Base-by-base conservation (phyloP, 1,284 basidiomycete species). In the Megacollybia platyphylla region DNA sequence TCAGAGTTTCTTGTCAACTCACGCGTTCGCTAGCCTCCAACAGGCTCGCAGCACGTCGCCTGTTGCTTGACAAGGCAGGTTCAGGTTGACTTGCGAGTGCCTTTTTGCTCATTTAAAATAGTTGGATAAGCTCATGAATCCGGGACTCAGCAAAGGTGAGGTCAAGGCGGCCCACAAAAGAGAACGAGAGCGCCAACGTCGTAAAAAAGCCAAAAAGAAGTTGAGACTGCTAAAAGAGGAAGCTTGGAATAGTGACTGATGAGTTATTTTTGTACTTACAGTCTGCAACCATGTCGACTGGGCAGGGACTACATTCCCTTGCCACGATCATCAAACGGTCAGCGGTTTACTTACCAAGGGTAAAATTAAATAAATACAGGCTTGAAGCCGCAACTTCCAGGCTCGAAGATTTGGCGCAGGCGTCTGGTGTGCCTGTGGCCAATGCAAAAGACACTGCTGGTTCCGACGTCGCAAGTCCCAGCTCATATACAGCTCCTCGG, bases 331-430 rank as follows among this genome's bases (percentile, higher is more conserved):
- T 86, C 56, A 87, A 86, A 62, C 74, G 89, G 89, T 88, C 56
- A 45, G 73, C 15, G 10, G 10, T 18, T 7, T 4, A 34, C 10
- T 34, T 28, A 4, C 27, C 6, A 60, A 27, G 31, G 29, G 26
- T 37, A 42, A 38, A 29, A 28, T 44, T 15, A 43, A 36, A 36
- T 40, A 28, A 42, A 24, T 35, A 20, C 53, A 87, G 87, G 49
- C 73, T 90, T 42, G 87, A 94, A 70, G 94, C 96, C 37, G 90
- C 91, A 2, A 93, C 92, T 6, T 91, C 89, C 41, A 79, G 94
- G 42, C 77, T 98, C 24, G 94, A 98, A 63, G 94, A 98, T 58
- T 72, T 97, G 47, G 87, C 84, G 42, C 61, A 70, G 46, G 66
- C 68, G 36, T 51, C 48, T 42, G 42, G 40, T 24, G 29, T 11